A percentile compares a stretch with the other conserved stretches of the same genome.
phyloP scores from a whole-genome alignment of 2,329 filamentous ascomycete genomes.

The Fusarium longipes region DNA sequence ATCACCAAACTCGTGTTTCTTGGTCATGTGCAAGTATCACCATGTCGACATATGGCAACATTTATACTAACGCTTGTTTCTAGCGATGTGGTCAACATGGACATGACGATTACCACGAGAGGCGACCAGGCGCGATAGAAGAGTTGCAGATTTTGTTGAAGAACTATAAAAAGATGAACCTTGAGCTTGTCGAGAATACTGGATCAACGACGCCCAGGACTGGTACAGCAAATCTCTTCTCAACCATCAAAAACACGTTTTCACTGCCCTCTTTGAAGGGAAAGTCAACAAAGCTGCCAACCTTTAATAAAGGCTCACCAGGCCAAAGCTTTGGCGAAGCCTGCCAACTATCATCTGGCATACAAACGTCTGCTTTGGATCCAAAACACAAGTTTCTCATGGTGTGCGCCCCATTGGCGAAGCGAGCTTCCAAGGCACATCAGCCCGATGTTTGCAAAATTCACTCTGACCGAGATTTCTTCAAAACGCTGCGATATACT shows the following conservation, averaged over 20 bases:
- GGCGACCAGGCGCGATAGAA: not conserved
- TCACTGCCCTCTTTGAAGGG: rapidly evolving
- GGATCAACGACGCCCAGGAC: not conserved
- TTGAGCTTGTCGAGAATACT: not conserved
- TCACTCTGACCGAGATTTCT: constrained; percentile 14
- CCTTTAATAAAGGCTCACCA: not conserved
- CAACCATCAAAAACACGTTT: not conserved
- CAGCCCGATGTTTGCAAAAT: constrained; percentile 25
- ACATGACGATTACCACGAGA: not conserved
- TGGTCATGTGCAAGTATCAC: constrained; percentile 7
- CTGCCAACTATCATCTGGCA: not conserved
- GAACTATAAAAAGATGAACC: not conserved
- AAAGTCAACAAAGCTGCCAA: not conserved
- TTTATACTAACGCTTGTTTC: not conserved
- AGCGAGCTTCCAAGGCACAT: constrained; percentile 1
- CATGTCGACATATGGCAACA: not conserved
- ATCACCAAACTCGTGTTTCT: not conserved
- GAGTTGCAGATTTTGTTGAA: not conserved
- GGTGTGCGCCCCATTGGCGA: constrained; percentile 9
- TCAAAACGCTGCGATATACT: not conserved
- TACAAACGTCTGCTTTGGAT: rapidly evolving
- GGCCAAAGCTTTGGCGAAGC: not conserved
- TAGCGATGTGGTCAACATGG: not conserved
- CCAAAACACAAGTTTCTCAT: constrained; percentile 10
- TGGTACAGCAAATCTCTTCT: not conserved